Base-by-base conservation (phyloP, 2,329 filamentous ascomycete genomes). In the Trichoderma brevicompactum region DNA sequence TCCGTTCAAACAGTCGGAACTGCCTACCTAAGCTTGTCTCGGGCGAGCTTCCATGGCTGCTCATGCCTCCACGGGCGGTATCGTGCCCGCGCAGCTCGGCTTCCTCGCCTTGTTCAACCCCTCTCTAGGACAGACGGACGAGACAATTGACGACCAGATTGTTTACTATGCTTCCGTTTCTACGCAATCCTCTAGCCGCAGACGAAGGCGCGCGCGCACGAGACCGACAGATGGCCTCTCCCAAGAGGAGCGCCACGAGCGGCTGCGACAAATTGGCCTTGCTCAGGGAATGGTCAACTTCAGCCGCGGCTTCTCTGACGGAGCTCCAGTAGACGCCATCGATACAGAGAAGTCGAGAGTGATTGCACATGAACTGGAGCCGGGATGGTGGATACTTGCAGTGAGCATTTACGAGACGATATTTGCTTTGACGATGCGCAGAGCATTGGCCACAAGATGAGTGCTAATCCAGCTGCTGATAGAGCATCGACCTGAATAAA, bases 251-350 rank as follows among this genome's bases (percentile, higher is more conserved):
- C 87, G 88, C 74, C 95, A 98, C 77, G 91, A 96, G 79, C 90
- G 89, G 71, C 81, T 98, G 72, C 87, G 95, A 69, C 94, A 97
- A 81, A 93, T 99, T 75, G 95, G 95, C 43, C 87, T 99, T 68
- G 95, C 95, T 46, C 95, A 99, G 80, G 95, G 94, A 75, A 97
- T 98, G 90, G 90, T 96, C 66, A 91, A 89, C 75, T 99, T 99
- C 79, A 91, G 92, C 72, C 90, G 89, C 74, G 94, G 89, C 72
- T 99, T 99, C 78, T 91, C 94, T 2, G 85, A 87, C 67, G 92
- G 89, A 66, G 83, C 89, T 70, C 77, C 91, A 2, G 86, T 97
- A 44, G 92, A 97, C 72, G 88, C 88, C 9, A 89, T 99, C 66
- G 95, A 99, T 74, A 98, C 95, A 1, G 92, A 97, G 72, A 95